These are phyloP conservation scores for Phytophthora cajani DNA, from an alignment of 352 stramenopile species.

Conservation along the genomic window DNA sequence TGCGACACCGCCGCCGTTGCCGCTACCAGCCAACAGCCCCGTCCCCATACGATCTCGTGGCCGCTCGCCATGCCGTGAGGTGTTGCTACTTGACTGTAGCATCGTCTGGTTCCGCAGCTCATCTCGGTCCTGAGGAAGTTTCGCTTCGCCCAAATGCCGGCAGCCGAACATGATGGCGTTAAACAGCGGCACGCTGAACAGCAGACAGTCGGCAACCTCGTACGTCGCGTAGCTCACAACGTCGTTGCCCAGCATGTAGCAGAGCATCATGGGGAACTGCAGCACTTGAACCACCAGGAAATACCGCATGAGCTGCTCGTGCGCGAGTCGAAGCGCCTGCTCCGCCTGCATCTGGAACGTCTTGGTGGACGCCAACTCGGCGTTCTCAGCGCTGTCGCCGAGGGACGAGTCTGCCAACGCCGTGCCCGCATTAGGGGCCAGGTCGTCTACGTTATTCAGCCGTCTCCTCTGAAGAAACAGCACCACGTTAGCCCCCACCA, in stretches of 20 bases:
- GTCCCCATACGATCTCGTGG: conserved; percentile 41
- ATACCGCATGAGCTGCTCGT: conserved; percentile 62
- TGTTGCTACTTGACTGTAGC: conserved; percentile 41
- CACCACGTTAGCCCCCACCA: conserved; percentile 41
- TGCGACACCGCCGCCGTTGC: conserved; percentile 29
- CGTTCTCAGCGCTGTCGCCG: conserved; percentile 19
- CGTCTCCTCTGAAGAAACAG: conserved; percentile 35
- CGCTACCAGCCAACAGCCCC: conserved; percentile 26
- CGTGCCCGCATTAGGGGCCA: conserved; percentile 16
- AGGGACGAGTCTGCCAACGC: conserved; percentile 26
- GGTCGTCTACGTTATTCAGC: conserved; percentile 14
- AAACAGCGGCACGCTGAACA: conserved; percentile 57
- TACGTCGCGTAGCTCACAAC: conserved; percentile 38
- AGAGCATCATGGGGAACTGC: conserved; percentile 59
- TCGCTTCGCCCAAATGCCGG: conserved; percentile 37
- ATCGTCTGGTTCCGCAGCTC: conserved; percentile 33
- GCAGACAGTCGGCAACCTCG: conserved; percentile 47
- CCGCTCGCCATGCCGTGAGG: conserved; percentile 34
- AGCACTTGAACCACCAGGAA: conserved; percentile 52
- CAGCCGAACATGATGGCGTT: conserved; percentile 65
- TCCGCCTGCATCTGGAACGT: conserved; percentile 38
- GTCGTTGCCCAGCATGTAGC: conserved; percentile 35
- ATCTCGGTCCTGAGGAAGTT: conserved; percentile 16
- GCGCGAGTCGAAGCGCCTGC: conserved; percentile 31
- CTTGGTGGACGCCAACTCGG: conserved; percentile 33